These are phyloP conservation scores for Helianthus annuus DNA, from an alignment of 129 eudicot species.

Conservation along the genomic window HanXRQr2.0-SUNRISE NC_035433.2:10022017-10022516, in stretches of 20 bases:
- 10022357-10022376: conserved; percentile 98
- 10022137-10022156: no score
- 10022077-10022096: no score
- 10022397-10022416: conserved; percentile 88
- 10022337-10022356: conserved; percentile 95
- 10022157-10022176: neutral
- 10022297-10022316: neutral
- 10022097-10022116: no score
- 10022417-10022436: conserved; percentile 86
- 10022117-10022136: no score
- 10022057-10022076: no score
- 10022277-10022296: neutral
- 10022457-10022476: conserved; percentile 6
- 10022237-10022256: neutral
- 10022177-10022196: neutral
- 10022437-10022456: conserved; percentile 82
- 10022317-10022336: conserved; percentile 9
- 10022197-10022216: conserved; percentile 2
- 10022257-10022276: neutral
- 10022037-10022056: no score
- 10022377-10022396: conserved; percentile 83
- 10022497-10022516: conserved; percentile 5
- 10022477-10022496: neutral
- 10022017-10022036: no score
- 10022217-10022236: neutral